Evolutionary conservation across 176 grass and related monocot genomes (phyloP), one percentile per base, ranked within the genome.

Genomic region (Oryza meridionalis): DNA sequence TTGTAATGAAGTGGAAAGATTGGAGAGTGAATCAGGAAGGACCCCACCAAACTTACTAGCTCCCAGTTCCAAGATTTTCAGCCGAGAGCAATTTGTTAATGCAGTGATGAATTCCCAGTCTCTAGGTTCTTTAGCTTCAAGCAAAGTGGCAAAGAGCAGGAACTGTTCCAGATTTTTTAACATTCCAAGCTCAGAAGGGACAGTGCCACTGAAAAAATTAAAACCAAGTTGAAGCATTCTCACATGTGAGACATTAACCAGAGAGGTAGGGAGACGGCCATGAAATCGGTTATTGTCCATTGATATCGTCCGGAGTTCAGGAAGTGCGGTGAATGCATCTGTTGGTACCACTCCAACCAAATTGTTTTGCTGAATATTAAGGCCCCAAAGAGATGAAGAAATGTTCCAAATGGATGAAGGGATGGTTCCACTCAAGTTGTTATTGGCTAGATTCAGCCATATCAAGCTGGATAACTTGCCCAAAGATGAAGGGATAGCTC

Each of bases 351-450:
- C 35, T 37, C 35, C 35, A 37, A 37, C 35, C 6, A 37, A 37
- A 37, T 37, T 37, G 35, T 37, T 37, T 37, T 37, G 35, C 35
- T 37, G 35, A 37, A 37, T 6, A 37, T 37, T 37, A 37, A 37
- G 35, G 35, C 35, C 35, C 35, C 35, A 37, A 37, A 37, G 35
- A 37, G 35, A 37, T 37, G 35, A 37, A 37, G 35, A 37, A 37
- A 37, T 50, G 37, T 84, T 84, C 69, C 79, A 84, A 10, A 88
- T 88, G 25, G 81, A 72, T 21, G 59, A 7, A 32, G 80, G 87
- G 62, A 88, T 79, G 14, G 25, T 38, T 37, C 82, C 76, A 50
- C 35, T 37, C 35, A 37, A 6, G 35, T 37, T 37, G 35, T 37
- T 37, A 37, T 37, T 37, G 35, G 35, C 35, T 37, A 37, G 5